Evolutionary conservation across 2,329 filamentous ascomycete genomes (phyloP).

Genomic region (Fusarium sp.): DNA sequence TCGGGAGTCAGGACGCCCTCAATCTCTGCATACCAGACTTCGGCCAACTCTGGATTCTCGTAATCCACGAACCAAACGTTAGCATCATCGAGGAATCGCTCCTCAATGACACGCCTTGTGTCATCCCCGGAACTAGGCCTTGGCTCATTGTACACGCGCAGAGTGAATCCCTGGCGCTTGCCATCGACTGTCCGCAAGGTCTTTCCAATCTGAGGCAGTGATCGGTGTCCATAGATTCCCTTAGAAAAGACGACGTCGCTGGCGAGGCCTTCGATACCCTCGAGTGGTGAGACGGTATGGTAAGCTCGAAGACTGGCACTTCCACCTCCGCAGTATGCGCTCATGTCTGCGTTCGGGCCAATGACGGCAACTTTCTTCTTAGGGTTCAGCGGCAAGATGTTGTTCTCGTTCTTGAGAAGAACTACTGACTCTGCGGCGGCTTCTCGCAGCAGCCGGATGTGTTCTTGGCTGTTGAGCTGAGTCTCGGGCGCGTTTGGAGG

Average conservation of each 20-base stretch:
- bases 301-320: slow-evolving; percentile 49
- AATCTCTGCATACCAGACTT: slow-evolving; percentile 40
- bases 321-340: slow-evolving; percentile 48
- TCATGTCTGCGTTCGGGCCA: slow-evolving; percentile 62
- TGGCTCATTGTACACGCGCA: slow-evolving; percentile 44
- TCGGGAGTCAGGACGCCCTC: slow-evolving; percentile 40
- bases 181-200: slow-evolving; percentile 37
- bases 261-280: slow-evolving; percentile 43
- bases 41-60: slow-evolving; percentile 36
- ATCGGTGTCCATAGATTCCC: slow-evolving; percentile 47
- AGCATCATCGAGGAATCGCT: slow-evolving; percentile 36
- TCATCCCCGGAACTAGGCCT: neutral
- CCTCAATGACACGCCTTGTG: slow-evolving; percentile 29
- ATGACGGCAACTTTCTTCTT: slow-evolving; percentile 58
- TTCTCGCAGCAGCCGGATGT: slow-evolving; percentile 48
- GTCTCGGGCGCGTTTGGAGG: slow-evolving; percentile 24
- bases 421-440: slow-evolving; percentile 70
- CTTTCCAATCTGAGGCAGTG: slow-evolving; percentile 48
- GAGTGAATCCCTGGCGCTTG: slow-evolving; percentile 34
- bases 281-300: slow-evolving; percentile 46
- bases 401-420: slow-evolving; percentile 48
- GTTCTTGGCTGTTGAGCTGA: slow-evolving; percentile 38
- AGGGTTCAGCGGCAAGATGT: slow-evolving; percentile 11
- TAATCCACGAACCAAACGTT: slow-evolving; percentile 45
- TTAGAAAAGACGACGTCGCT: slow-evolving; percentile 39